Base-by-base conservation (phyloP, 208 protist genomes). In the Naegleria fowleri region DNA sequence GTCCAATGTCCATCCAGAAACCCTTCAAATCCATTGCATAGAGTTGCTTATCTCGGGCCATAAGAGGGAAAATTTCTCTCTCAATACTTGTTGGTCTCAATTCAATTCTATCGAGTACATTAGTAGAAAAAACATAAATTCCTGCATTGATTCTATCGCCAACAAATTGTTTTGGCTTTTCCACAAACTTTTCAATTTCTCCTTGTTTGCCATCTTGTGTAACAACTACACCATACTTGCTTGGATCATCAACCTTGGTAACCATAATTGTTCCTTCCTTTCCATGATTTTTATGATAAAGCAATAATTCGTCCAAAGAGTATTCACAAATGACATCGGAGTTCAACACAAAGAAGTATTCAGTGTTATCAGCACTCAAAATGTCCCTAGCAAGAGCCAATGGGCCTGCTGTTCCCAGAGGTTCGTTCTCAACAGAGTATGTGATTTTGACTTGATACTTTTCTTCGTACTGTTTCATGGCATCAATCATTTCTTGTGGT, bases 271-370 rank as follows among this genome's bases (percentile, higher is more conserved):
- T 99, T 79, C 98, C 98, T 94, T 99, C 98, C 76, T 94, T 94
- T 88, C 97, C 97, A 94, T 99, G 97, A 48, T 93, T 92, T 90
- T 96, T 95, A 94, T 99, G 98, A 93, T 98, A 99, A 36, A 92
- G 94, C 0, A 99, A 92, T 48, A 99, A 92, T 90, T 99, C 96
- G 38, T 93, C 55, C 89, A 99, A 95, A 36, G 98, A 98, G 92
- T 98, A 99, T 89, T 94, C 92, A 92, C 98, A 99, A 36, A 96
- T 99, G 22, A 99, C 95, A 94, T 99, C 98, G 59, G 96, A 98
- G 93, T 99, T 99, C 5, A 99, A 95, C 59, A 99, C 98, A 95
- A 99, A 99, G 95, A 99, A 99, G 55, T 97, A 97, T 58, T 96
- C 92, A 55, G 88, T 90, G 88, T 96, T 94, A 88, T 97, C 95